A percentile compares a stretch with the other conserved stretches of the same genome.
These are phyloP conservation scores for Penicillium freii DNA, from an alignment of 2,329 filamentous ascomycete genomes.

Conservation along the genomic window DNA sequence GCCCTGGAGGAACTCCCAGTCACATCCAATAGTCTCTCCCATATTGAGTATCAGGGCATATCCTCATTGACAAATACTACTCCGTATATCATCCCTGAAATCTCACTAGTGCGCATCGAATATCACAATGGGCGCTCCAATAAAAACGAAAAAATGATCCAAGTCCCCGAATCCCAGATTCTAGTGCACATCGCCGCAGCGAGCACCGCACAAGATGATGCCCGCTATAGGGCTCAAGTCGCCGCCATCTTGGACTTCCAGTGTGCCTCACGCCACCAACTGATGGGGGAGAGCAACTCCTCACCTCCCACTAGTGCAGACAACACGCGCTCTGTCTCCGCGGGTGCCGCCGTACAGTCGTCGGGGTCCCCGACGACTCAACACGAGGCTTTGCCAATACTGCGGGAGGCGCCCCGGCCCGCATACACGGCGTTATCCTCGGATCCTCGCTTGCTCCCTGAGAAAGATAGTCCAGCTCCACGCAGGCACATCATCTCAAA, in stretches of 20 bases:
- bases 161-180: slow-evolving; percentile 26
- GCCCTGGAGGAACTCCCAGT: too few relatives aligned
- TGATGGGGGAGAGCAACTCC: background rate
- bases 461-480: background rate
- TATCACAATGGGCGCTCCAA: background rate
- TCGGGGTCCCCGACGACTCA: background rate
- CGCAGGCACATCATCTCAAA: background rate
- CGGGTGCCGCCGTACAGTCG: background rate
- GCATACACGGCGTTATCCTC: background rate
- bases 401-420: slow-evolving; percentile 9
- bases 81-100: background rate
- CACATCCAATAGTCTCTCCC: background rate
- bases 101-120: background rate
- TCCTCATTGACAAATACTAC: slow-evolving; percentile 1
- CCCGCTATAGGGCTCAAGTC: slow-evolving; percentile 40
- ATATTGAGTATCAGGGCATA: background rate
- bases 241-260: slow-evolving; percentile 38
- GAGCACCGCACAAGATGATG: slow-evolving; percentile 38
- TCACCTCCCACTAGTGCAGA: background rate
- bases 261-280: slow-evolving; percentile 25
- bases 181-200: slow-evolving; percentile 45
- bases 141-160: background rate
- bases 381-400: slow-evolving; percentile 3
- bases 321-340: background rate
- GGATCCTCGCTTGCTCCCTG: background rate